Evolutionary conservation across 805 yeast species (phyloP), one percentile per base, ranked within the genome.

Genomic region (Candida michaelii): DNA sequence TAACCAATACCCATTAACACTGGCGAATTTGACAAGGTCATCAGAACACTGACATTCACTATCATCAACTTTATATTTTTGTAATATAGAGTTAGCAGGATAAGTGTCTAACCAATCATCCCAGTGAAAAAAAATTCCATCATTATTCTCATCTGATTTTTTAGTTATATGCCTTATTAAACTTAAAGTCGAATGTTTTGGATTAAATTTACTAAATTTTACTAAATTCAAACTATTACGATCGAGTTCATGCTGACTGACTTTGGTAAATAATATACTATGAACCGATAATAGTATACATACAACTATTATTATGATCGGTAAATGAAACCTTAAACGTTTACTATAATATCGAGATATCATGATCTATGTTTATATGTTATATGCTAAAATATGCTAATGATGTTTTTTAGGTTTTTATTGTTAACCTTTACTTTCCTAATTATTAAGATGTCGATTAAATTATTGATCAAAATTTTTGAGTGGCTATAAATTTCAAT

Each of bases 121-220:
- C 72, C 72, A 66, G 49, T 66, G 72, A 51, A 66, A 66, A 44
- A 43, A 44, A n/a, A 65, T 49, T 14, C 65, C 66, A 14, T 50
- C 51, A 24, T 31, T 40, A 11, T 12, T 6, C 10, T 30, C 47
- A 13, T 21, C 23, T n/a, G n/a, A n/a, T n/a, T n/a, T n/a, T n/a
- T n/a, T n/a, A n/a, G n/a, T n/a, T n/a, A 31, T 31, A 24, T 29
- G 17, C 7, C 15, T 23, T 21, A 27, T 34, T 15, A 40, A 32
- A 11, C 37, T 43, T 14, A 44, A 30, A 5, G 52, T 42, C 12
- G 45, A 30, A 24, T 51, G 36, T 33, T 63, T 49, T 3, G 70
- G 70, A 42, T 60, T 53, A 48, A 61, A 65, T 2, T 17, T 16
- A 4, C 58, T 51, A n/a, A 43, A 35, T 37, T 47, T 50, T 25